These are phyloP conservation scores for Xylaria scruposa DNA, from an alignment of 495 filamentous ascomycete species.

Conservation along the genomic window DNA sequence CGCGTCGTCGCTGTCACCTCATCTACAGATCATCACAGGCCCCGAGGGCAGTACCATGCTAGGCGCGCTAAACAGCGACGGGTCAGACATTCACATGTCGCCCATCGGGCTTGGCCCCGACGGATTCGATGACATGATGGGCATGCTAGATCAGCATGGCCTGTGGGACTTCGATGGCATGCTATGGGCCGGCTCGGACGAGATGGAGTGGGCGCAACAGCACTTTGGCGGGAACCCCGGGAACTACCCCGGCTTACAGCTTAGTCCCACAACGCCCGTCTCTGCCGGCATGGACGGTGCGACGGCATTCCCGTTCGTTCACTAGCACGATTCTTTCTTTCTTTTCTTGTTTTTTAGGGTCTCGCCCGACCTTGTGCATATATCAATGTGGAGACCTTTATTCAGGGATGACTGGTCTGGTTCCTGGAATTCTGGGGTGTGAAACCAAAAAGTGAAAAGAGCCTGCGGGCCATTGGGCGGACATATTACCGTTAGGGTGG, in stretches of 20 bases:
- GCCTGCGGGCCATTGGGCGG: conserved; percentile 2
- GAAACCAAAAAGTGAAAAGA: conserved; percentile 11
- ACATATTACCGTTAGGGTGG: conserved; percentile 4
- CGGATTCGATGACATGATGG: conserved; percentile 59
- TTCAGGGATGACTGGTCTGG: conserved; percentile 5
- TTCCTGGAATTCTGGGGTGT: conserved; percentile 12
- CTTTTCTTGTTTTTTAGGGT: conserved; percentile 2
- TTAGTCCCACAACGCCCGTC: conserved; percentile 28
- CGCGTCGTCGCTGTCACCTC: conserved; percentile 23
- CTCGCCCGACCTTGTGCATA: background rate
- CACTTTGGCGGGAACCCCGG: conserved; percentile 31
- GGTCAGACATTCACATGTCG: conserved; percentile 51
- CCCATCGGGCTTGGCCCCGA: conserved; percentile 58
- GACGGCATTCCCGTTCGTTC: conserved; percentile 27
- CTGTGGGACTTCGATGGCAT: conserved; percentile 64
- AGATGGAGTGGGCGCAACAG: conserved; percentile 44
- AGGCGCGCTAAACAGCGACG: conserved; percentile 39
- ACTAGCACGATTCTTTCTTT: background rate
- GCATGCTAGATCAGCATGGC: conserved; percentile 59
- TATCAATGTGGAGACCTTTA: conserved; percentile 5
- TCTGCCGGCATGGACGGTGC: conserved; percentile 25
- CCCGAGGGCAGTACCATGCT: conserved; percentile 41
- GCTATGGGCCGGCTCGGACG: conserved; percentile 53
- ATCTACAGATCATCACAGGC: conserved; percentile 45
- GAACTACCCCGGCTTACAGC: conserved; percentile 30